phyloP scores from a whole-genome alignment of 2,329 filamentous ascomycete genomes.

The Leptographium radiaticola region DNA sequence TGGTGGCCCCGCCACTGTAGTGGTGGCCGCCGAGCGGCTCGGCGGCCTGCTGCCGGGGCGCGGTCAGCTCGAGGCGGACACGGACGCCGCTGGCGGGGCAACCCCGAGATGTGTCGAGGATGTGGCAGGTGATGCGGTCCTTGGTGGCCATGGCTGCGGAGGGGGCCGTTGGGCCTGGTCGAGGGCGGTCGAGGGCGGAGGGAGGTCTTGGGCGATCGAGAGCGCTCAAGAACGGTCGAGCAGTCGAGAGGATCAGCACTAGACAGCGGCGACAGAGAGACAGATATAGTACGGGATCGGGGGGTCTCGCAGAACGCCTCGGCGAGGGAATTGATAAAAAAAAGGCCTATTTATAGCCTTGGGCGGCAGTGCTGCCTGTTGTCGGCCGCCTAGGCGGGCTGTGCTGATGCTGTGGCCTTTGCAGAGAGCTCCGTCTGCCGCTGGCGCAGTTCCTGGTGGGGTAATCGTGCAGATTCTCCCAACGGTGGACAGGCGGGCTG shows the following conservation, averaged over 20 bases:
- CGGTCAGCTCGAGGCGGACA: slow-evolving; percentile 46
- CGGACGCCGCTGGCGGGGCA: slow-evolving; percentile 52
- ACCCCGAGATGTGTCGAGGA: slow-evolving; percentile 70
- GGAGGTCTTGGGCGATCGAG: too few species aligned
- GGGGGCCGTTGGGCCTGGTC: neutral
- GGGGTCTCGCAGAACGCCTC: too few species aligned
- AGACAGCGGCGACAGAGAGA: too few species aligned
- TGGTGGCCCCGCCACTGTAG: slow-evolving; percentile 23
- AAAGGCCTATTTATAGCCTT: neutral
- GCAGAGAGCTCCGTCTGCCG: slow-evolving; percentile 1
- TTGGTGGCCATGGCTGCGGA: slow-evolving; percentile 20
- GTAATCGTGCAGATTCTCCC: neutral
- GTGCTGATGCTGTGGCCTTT: neutral
- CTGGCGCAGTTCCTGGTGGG: neutral
- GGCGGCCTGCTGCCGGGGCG: slow-evolving; percentile 13
- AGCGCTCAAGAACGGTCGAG: too few species aligned
- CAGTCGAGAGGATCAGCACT: too few species aligned
- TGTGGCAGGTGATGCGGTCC: slow-evolving; percentile 71
- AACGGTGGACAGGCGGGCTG: neutral
- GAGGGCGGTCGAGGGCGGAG: neutral
- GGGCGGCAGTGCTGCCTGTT: neutral
- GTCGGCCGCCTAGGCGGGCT: neutral
- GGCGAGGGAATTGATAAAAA: too few species aligned
- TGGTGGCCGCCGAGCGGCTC: slow-evolving; percentile 10
- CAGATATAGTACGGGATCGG: too few species aligned